Percentiles rank a stretch among this genome's conserved stretches.
Conservation (phyloP, 2,329 filamentous ascomycete species). For the Elsinoe perseae region DNA sequence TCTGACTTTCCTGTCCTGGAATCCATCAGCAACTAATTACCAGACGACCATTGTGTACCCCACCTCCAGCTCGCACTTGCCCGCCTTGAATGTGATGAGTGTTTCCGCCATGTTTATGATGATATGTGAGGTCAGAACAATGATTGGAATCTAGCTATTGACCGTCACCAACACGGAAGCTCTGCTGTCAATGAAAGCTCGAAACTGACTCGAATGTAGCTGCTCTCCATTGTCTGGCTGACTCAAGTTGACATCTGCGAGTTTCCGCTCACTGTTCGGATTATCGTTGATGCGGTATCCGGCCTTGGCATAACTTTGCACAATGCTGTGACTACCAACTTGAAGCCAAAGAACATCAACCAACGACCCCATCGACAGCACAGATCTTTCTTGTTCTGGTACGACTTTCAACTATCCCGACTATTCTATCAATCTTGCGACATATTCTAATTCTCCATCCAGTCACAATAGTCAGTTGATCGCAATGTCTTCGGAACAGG, state of each 20-base stretch:
- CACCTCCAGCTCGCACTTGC: conserved; percentile 78
- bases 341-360: conserved; percentile 10
- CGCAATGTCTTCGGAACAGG: conserved; percentile 25
- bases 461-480: conserved; percentile 13
- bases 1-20: conserved; percentile 58
- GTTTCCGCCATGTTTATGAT: conserved; percentile 63
- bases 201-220: neutral
- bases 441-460: conserved; percentile 4
- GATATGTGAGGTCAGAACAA: neutral
- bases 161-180: conserved; percentile 1
- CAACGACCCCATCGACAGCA: conserved; percentile 8
- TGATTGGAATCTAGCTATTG: neutral
- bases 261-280: neutral
- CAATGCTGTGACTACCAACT: conserved; percentile 6
- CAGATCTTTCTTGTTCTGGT: conserved; percentile 6
- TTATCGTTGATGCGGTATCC: neutral
- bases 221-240: too few species aligned
- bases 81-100: conserved; percentile 94
- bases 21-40: conserved; percentile 13
- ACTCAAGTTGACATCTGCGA: neutral
- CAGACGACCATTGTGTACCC: conserved; percentile 34
- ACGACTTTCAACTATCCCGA: neutral
- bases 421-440: neutral
- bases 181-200: neutral
- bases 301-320: conserved; percentile 1